Percentiles rank a stretch among this genome's conserved stretches.
Evolutionary conservation across 129 eudicot genomes (phyloP).

Genomic region (Scalesia atractyloides): DNA sequence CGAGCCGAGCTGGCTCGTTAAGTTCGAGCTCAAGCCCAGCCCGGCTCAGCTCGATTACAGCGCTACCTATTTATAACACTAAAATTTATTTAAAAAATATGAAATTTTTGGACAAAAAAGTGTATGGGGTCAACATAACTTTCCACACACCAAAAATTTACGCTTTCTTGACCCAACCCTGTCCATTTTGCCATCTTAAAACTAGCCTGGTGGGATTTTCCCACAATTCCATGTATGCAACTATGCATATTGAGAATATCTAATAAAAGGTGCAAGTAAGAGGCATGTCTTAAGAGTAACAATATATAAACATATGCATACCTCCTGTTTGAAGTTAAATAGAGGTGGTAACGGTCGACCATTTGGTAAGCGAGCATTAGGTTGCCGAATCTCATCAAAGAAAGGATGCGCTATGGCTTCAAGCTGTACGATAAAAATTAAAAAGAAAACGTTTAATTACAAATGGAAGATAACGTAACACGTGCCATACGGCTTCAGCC

Average conservation of each 20-base stretch:
- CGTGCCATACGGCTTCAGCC: neutral
- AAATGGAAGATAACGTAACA: neutral
- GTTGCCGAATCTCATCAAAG: constrained; percentile 93
- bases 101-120: neutral
- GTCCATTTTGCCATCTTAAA: neutral
- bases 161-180: neutral
- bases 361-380: constrained; percentile 77
- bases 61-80: neutral
- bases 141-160: neutral
- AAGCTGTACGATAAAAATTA: constrained; percentile 47
- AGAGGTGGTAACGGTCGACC: constrained; percentile 86
- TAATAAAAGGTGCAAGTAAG: neutral
- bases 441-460: neutral
- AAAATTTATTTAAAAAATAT: neutral
- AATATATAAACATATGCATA: constrained; percentile 21
- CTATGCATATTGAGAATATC: neutral
- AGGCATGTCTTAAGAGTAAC: neutral
- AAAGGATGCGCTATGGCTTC: constrained; percentile 96
- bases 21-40: no score
- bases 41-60: no score
- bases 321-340: constrained; percentile 92
- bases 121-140: neutral
- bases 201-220: neutral
- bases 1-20: no score
- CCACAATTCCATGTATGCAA: neutral